Conservation (phyloP, 345 rosid genomes). For the Sonneratia alba region DNA sequence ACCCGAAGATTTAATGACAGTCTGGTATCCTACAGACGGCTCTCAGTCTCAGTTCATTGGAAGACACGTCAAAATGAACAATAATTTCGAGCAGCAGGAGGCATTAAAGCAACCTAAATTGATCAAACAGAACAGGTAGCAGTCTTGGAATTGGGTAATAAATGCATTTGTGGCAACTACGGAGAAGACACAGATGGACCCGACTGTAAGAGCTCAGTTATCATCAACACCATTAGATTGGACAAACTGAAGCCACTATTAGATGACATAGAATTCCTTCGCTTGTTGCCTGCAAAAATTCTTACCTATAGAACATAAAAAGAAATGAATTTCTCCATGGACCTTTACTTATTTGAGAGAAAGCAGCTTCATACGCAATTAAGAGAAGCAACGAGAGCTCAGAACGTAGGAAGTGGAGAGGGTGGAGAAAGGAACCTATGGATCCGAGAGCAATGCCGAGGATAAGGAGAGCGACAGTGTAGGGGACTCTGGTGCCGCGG, state of each 20-base stretch:
- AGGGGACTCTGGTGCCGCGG: slow-evolving; percentile 88
- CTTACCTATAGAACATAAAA: neutral
- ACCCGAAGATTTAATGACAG: neutral
- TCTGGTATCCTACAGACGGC: neutral
- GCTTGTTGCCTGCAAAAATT: neutral
- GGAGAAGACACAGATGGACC: too few species aligned
- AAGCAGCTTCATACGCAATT: neutral
- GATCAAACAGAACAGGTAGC: neutral
- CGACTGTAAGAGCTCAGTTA: neutral
- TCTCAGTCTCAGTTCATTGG: neutral
- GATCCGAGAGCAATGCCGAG: slow-evolving; percentile 84
- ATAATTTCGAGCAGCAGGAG: neutral
- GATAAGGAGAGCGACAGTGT: slow-evolving; percentile 84
- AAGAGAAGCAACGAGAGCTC: neutral
- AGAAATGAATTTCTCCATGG: neutral
- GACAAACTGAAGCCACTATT: neutral
- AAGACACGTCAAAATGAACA: neutral
- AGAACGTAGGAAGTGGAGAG: neutral
- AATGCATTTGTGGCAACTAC: neutral
- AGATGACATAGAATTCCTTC: neutral
- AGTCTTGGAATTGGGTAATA: neutral
- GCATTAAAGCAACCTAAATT: neutral
- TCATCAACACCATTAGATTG: neutral
- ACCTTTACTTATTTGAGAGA: neutral
- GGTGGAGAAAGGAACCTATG: slow-evolving; percentile 33